Conservation (phyloP, 2,329 filamentous ascomycete species). For the Phyllosticta paracitricarpa region DNA sequence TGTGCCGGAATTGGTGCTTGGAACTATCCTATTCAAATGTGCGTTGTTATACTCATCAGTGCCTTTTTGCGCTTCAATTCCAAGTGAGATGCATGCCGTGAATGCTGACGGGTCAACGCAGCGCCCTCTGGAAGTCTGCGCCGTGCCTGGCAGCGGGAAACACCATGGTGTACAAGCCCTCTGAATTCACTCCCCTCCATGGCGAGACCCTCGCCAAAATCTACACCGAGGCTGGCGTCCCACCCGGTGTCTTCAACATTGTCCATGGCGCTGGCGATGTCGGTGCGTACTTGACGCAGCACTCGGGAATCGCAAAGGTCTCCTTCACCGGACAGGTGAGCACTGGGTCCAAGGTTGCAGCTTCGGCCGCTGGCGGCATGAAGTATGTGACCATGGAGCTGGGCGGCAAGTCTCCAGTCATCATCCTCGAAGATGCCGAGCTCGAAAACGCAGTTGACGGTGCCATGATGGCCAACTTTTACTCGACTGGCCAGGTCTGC, state of each 20-base stretch:
- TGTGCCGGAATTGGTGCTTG: slow-evolving; percentile 82
- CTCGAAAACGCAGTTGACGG: slow-evolving; percentile 74
- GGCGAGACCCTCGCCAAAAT: slow-evolving; percentile 64
- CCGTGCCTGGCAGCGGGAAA: slow-evolving; percentile 79
- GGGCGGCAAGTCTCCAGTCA: slow-evolving; percentile 72
- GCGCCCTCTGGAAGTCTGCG: slow-evolving; percentile 75
- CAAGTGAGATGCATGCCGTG: background rate
- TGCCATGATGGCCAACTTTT: slow-evolving; percentile 92
- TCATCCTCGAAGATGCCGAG: slow-evolving; percentile 72
- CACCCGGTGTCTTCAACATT: slow-evolving; percentile 66
- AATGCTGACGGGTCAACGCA: background rate
- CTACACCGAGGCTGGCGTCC: slow-evolving; percentile 69
- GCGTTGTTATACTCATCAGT: slow-evolving; percentile 13
- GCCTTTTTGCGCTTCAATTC: background rate
- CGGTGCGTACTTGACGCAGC: slow-evolving; percentile 63
- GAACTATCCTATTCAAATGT: slow-evolving; percentile 87
- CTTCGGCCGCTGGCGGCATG: slow-evolving; percentile 64
- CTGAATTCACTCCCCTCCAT: slow-evolving; percentile 79
- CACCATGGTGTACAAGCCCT: slow-evolving; percentile 85
- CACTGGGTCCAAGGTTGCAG: slow-evolving; percentile 74
- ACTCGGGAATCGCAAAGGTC: slow-evolving; percentile 69
- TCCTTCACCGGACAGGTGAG: slow-evolving; percentile 82
- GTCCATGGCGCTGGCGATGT: slow-evolving; percentile 65
- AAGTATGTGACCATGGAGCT: slow-evolving; percentile 91
- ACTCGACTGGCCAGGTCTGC: slow-evolving; percentile 83